phyloP scores from a whole-genome alignment of 768 basidiomycete genomes.

The Steccherinum ochraceum region DNA sequence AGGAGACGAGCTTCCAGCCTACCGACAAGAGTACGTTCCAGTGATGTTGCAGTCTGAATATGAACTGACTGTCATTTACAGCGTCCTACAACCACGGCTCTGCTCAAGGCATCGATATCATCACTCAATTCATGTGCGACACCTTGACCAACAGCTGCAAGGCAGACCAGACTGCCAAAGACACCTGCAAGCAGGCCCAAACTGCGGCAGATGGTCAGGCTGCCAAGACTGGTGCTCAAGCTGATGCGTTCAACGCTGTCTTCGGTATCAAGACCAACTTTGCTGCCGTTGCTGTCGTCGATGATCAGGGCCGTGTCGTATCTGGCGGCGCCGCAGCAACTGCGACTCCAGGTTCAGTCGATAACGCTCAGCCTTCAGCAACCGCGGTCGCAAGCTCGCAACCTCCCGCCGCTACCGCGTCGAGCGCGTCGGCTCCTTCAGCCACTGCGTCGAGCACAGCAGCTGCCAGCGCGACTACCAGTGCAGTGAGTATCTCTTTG shows the following conservation, averaged over 20 bases:
- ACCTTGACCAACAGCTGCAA: conserved; percentile 41
- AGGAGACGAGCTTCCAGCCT: conserved; percentile 50
- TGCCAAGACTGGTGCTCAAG: conserved; percentile 24
- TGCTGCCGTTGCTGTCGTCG: conserved; percentile 29
- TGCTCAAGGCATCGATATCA: conserved; percentile 41
- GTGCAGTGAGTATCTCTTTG: neutral
- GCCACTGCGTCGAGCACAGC: conserved; percentile 4
- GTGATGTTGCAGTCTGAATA: neutral
- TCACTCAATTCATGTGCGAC: conserved; percentile 50
- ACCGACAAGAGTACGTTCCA: conserved; percentile 33
- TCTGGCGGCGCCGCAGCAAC: conserved; percentile 12
- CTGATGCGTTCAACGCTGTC: conserved; percentile 17
- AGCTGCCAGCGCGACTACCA: conserved; percentile 1
- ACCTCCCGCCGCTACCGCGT: conserved; percentile 8
- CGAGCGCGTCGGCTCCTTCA: conserved; percentile 7
- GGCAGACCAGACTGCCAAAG: conserved; percentile 10
- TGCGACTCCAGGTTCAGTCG: conserved; percentile 7
- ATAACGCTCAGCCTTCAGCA: conserved; percentile 13
- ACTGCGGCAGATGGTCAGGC: conserved; percentile 25
- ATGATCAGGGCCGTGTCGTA: conserved; percentile 32
- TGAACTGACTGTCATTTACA: conserved; percentile 2
- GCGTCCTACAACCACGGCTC: conserved; percentile 15
- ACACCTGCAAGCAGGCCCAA: conserved; percentile 7
- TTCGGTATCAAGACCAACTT: conserved; percentile 26
- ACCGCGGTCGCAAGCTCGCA: conserved; percentile 12